Base-by-base conservation (phyloP, 2,329 filamentous ascomycete species). In the Colletotrichum orchidophilum region DNA sequence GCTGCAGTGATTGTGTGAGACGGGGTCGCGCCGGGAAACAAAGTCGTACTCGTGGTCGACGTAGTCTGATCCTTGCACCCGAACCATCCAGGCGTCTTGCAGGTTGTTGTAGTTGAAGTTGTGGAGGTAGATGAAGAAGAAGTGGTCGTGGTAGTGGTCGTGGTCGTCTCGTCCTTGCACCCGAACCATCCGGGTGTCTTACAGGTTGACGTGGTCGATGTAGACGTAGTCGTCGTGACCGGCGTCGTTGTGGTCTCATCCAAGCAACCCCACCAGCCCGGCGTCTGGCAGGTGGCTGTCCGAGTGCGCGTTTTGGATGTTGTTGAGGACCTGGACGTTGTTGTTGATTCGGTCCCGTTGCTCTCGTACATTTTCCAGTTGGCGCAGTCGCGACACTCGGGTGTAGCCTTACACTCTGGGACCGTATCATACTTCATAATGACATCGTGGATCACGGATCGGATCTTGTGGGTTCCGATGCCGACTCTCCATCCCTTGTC, bases 301-400 rank as follows among this genome's bases (percentile, higher is more conserved):
- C 94, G 87, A 3, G 90, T 93, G 53, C 88, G 87, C 3, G 89
- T 90, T 2, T 87, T 86, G 1, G 88, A 87, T 1, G 87, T 88
- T 0, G 87, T 86, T 4, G 84, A 85, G 1, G 86, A 85, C 3
- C 84, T 85, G 2, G 89, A 86, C 0, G 90, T 90, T 0, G 92
- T 93, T 0, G 91, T 94, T 1, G 87, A 88, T 73, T 95, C 92
- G 1, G 93, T 96, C 33, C 93, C 93, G 79, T 98, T 98, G 80
- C 95, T 97, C 81, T 95, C 92, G 78, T 94, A 97, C 86, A 95
- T 97, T 77, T 97, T 97, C 96, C 96, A 98, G 66, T 92, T 91
- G 69, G 90, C 94, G 77, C 96, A 98, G 80, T 99, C 96, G 50
- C 93, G 90, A 79, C 96, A 98, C 63, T 94, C 92, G 26, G 90